Evolutionary conservation across 78 protist species (phyloP).

Genomic region (Polysphondylium violaceum): DNA sequence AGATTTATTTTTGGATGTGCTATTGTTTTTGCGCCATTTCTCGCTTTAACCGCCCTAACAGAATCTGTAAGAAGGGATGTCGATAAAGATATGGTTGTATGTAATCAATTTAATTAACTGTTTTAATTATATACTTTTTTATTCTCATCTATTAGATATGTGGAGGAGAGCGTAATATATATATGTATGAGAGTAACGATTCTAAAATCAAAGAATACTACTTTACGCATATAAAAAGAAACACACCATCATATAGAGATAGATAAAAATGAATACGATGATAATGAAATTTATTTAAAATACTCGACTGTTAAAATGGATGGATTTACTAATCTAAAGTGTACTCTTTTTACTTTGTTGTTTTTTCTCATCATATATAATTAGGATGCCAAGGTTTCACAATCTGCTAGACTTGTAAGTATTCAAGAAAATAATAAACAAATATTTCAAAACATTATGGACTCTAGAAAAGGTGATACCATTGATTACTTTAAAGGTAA

Average conservation of each 20-base stretch:
- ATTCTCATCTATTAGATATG: neutral
- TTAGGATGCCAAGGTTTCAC: conserved; percentile 16
- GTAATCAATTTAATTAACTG: neutral
- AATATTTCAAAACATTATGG: conserved; percentile 31
- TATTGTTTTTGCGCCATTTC: conserved; percentile 22
- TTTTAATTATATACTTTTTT: neutral
- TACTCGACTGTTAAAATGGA: too few species aligned
- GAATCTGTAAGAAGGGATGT: conserved; percentile 20
- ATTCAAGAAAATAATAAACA: conserved; percentile 51
- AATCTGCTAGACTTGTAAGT: neutral
- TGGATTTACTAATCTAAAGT: too few species aligned
- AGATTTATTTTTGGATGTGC: neutral
- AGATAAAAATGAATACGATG: too few species aligned
- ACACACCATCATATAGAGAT: too few species aligned
- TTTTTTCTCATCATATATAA: neutral
- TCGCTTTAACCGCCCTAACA: conserved; percentile 5
- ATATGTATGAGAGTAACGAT: neutral
- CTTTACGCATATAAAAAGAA: too few species aligned
- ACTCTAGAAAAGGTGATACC: conserved; percentile 34
- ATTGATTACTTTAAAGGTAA: conserved; percentile 21
- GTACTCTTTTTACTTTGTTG: too few species aligned
- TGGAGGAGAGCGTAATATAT: too few species aligned
- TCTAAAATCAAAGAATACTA: too few species aligned
- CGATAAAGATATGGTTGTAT: conserved; percentile 29
- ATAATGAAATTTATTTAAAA: neutral